phyloP scores from a whole-genome alignment of 345 rosid genomes.

The Lepidium sativum region DNA sequence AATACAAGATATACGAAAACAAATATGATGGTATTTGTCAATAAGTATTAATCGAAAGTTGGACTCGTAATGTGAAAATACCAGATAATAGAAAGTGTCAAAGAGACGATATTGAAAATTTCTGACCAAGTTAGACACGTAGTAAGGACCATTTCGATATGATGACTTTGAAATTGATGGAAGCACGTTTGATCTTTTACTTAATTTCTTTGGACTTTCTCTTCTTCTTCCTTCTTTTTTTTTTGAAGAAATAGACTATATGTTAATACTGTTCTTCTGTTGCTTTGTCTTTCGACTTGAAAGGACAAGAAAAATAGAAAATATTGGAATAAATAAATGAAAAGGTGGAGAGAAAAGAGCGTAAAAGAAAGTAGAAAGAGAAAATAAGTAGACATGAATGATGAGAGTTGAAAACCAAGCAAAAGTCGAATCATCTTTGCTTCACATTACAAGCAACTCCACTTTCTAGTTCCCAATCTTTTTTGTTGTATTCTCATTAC shows the following conservation, averaged over 20 bases:
- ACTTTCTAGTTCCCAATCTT: conserved; percentile 3
- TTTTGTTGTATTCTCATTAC: neutral
- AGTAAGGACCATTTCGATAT: conserved; percentile 21
- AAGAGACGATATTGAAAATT: conserved; percentile 21
- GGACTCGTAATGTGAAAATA: conserved; percentile 17
- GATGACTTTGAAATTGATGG: conserved; percentile 23
- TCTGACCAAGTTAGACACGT: conserved; percentile 18
- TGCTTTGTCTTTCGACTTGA: conserved; percentile 26
- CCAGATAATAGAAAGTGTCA: neutral
- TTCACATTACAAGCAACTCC: conserved; percentile 29
- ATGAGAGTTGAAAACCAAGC: conserved; percentile 35
- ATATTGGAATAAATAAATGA: neutral
- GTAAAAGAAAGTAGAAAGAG: conserved; percentile 20
- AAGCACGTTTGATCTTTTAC: conserved; percentile 23
- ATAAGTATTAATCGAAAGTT: conserved; percentile 5
- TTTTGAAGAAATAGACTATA: neutral
- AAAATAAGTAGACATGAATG: conserved; percentile 29
- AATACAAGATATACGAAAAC: no score
- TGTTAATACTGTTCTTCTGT: conserved; percentile 20
- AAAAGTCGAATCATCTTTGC: conserved; percentile 29
- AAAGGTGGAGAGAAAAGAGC: conserved; percentile 7
- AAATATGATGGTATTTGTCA: conserved; percentile 11
- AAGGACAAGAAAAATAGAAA: neutral
- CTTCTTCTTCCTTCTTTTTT: no score
- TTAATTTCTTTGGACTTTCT: conserved; percentile 20